These are phyloP conservation scores for Mucor mucedo DNA, from an alignment of 371 early-diverging fungal genomes.

Conservation along the genomic window DNA sequence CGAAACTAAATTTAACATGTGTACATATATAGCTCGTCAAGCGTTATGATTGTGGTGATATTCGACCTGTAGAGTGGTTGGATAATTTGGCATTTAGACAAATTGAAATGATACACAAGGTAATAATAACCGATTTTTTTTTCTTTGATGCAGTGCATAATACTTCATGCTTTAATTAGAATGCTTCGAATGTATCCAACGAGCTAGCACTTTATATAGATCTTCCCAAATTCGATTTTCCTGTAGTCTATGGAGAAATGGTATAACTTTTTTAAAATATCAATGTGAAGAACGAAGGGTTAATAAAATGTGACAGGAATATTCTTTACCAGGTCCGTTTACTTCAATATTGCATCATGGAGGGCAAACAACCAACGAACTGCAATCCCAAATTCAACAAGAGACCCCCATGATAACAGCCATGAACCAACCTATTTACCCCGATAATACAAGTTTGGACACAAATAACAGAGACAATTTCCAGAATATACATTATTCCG, in stretches of 20 bases:
- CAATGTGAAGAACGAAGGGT: neutral
- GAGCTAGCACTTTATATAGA: slow-evolving; percentile 82
- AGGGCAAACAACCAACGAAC: slow-evolving; percentile 5
- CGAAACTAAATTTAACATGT: too few relatives aligned
- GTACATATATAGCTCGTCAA: slow-evolving; percentile 68
- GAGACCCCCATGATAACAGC: slow-evolving; percentile 39
- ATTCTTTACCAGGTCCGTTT: slow-evolving; percentile 35
- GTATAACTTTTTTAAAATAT: slow-evolving; percentile 24
- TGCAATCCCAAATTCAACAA: slow-evolving; percentile 1
- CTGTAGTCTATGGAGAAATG: slow-evolving; percentile 87
- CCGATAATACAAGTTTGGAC: slow-evolving; percentile 1
- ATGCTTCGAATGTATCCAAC: slow-evolving; percentile 57
- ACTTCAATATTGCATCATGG: slow-evolving; percentile 3
- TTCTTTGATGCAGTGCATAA: too few relatives aligned
- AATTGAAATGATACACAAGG: slow-evolving; percentile 80
- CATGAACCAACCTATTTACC: slow-evolving; percentile 38
- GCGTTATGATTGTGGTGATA: slow-evolving; percentile 85
- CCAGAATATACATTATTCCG: slow-evolving; percentile 33
- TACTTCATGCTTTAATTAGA: slow-evolving; percentile 28
- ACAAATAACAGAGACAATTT: neutral
- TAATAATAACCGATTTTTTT: slow-evolving; percentile 21
- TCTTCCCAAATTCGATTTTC: slow-evolving; percentile 93
- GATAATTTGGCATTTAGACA: slow-evolving; percentile 86
- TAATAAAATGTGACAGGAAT: slow-evolving; percentile 29
- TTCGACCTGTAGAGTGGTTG: slow-evolving; percentile 87